Evolutionary conservation across 768 basidiomycete genomes (phyloP), one percentile per base, ranked within the genome.

Genomic region (Macrolepiota albuminosa): DNA sequence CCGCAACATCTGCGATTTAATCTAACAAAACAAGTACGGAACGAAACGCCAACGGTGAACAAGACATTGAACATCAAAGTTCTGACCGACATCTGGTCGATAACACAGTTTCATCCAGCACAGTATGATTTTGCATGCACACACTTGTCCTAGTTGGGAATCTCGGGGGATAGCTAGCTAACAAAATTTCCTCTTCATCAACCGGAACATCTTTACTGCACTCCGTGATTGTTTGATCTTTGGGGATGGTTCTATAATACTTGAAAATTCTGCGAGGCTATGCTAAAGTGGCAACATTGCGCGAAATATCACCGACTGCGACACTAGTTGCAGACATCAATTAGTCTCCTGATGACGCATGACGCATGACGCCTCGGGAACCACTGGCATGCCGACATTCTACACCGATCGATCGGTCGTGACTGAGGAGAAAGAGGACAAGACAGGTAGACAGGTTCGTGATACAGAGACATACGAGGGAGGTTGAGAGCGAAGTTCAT

Each of bases 1-100:
- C 63, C 60, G 59, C 18, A 26, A 46, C 11, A 45, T 58, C 60
- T 59, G 58, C 60, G 60, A 57, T 56, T 58, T 37, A 46, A 48
- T 21, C 3, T 26, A 8, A 7, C 8, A 2, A 40, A 42, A 2
- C 29, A 4, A 29, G 29, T 29, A 29, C 29, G 29, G 29, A 1
- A 13, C n/a, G 34, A 42, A 42, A 42, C 6, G 7, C 40, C 7
- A n/a, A 54, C 11, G 2, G 26, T 6, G 11, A n/a, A 9, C 39
- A 21, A 10, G 33, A 50, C 10, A 11, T 16, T 37, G 51, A 39
- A 40, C 26, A 29, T 31, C 53, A 54, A 31, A 40, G 29, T 18
- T 54, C 18, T n/a, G 39, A 31, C 14, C 16, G 14, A 6, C 16
- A 7, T 18, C 16, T 26, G 10, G 24, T 29, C 1, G 3, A n/a